Evolutionary conservation across 1,139 yeast species (phyloP).

Genomic region (Magnusiomyces sp.): DNA sequence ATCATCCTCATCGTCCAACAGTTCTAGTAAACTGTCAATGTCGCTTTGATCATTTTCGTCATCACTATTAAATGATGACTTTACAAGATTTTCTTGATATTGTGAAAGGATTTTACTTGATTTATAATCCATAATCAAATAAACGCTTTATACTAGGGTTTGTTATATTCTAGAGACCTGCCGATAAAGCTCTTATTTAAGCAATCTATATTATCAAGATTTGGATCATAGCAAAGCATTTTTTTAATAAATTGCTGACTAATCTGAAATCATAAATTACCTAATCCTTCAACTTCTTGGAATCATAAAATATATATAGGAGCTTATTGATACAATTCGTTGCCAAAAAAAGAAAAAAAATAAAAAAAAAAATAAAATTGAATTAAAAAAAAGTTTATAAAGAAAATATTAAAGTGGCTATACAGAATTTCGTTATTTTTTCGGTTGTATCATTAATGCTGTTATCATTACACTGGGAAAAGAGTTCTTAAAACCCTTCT

Average conservation of each 20-base stretch:
- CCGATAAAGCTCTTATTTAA: too few relatives aligned
- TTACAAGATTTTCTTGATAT: slow-evolving; percentile 4
- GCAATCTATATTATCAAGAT: too few relatives aligned
- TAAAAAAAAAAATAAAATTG: not conserved
- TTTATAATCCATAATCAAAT: not conserved
- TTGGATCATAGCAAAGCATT: too few relatives aligned
- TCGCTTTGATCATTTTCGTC: slow-evolving; percentile 22
- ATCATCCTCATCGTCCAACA: slow-evolving; percentile 64
- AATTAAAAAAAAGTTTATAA: not conserved
- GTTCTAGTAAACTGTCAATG: slow-evolving; percentile 25
- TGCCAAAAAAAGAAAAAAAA: too few relatives aligned
- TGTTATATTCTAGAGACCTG: too few relatives aligned
- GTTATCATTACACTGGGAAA: not conserved
- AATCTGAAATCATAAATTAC: too few relatives aligned
- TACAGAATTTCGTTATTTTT: not conserved
- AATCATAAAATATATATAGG: too few relatives aligned
- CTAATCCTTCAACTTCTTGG: too few relatives aligned
- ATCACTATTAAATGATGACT: not conserved
- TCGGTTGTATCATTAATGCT: not conserved
- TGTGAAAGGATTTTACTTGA: slow-evolving; percentile 1
- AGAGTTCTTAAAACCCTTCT: not conserved
- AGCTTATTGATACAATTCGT: too few relatives aligned
- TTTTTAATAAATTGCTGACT: too few relatives aligned
- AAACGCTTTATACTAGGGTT: not conserved
- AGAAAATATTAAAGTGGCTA: not conserved